Base-by-base conservation (phyloP, 306 rosid species). In the Medicago truncatula region DNA sequence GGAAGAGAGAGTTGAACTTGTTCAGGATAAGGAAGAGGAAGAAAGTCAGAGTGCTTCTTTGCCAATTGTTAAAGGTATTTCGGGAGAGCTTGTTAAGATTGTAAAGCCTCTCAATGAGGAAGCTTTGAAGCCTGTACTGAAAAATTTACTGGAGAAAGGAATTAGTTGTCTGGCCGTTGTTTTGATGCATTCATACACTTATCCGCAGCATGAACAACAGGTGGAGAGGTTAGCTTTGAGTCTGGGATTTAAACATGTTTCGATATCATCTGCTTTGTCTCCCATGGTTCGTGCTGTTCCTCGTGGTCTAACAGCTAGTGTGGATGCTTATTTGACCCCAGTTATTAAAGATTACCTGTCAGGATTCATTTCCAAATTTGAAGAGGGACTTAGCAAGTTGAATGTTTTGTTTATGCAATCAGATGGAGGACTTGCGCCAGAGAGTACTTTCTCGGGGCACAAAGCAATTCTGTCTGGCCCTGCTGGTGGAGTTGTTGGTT, bases 231-330 rank as follows among this genome's bases (percentile, higher is more conserved):
- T 93, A 50, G 98, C 98, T 18, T n/a, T 50, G 79, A 84, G 86
- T 83, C 62, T 94, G 87, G 98, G 98, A 46, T 94, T 94, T 61
- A 87, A 76, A 70, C 97, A 94, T 84, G 96, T 94, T 81, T 94
- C 98, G 58, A 79, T 90, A 64, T 94, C 98, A 53, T 94, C 97
- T 59, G 90, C 95, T 71, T 86, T 94, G 89, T 87, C 97, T 70
- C 98, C 97, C 77, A 94, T 94, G 98, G 93, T 92, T 56, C 94
- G 96, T 78, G 96, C 88, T 65, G 97, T 94, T 74, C 98, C 98
- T 67, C 96, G 98, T 15, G 98, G 98, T 77, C 84, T 94, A 71
- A 94, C 96, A 7, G 97, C 98, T 47, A 89, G 91, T 70, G 98
- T 94, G 40, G 98, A 94, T 87, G 98, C 98, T 38, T 94, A 92